Conservation (phyloP, 495 filamentous ascomycete genomes). For the Haplographium delicatum region DNA sequence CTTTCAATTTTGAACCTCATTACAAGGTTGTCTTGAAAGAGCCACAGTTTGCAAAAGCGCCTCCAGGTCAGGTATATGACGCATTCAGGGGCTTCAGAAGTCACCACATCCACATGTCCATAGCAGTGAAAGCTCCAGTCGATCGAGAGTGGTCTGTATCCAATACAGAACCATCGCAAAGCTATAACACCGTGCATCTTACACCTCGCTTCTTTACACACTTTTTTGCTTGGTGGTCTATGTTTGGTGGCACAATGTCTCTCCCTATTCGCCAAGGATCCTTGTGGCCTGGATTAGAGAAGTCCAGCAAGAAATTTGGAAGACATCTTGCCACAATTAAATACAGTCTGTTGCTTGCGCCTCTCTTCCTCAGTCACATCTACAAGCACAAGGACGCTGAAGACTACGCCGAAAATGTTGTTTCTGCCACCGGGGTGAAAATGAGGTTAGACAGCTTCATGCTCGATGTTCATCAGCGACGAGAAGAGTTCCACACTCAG, state of each 20-base stretch:
- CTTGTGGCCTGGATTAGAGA: constrained; percentile 86
- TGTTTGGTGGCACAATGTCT: constrained; percentile 93
- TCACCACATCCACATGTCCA: constrained; percentile 89
- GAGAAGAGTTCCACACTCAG: constrained; percentile 81
- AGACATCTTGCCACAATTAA: constrained; percentile 95
- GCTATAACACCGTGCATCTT: constrained; percentile 92
- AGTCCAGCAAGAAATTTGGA: constrained; percentile 97
- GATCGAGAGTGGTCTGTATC: constrained; percentile 74
- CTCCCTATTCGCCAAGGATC: constrained; percentile 88
- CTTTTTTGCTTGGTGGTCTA: constrained; percentile 96
- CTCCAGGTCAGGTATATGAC: constrained; percentile 63
- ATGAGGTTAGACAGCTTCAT: constrained; percentile 91
- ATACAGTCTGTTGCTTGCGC: constrained; percentile 88
- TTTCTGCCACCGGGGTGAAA: constrained; percentile 91
- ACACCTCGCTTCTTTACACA: constrained; percentile 95
- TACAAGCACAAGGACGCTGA: constrained; percentile 98
- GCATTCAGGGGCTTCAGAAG: constrained; percentile 92
- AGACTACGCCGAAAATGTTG: constrained; percentile 71
- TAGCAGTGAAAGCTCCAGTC: constrained; percentile 79
- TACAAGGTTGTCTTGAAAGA: constrained; percentile 85
- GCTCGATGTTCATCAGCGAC: constrained; percentile 90
- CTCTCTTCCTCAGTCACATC: constrained; percentile 89
- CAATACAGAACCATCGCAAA: constrained; percentile 65
- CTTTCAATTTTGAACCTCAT: constrained; percentile 85
- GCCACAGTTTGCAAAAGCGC: constrained; percentile 62